Evolutionary conservation across 2,329 filamentous ascomycete genomes (phyloP), one percentile per base, ranked within the genome.

Genomic region (Akanthomyces lecanii): DNA sequence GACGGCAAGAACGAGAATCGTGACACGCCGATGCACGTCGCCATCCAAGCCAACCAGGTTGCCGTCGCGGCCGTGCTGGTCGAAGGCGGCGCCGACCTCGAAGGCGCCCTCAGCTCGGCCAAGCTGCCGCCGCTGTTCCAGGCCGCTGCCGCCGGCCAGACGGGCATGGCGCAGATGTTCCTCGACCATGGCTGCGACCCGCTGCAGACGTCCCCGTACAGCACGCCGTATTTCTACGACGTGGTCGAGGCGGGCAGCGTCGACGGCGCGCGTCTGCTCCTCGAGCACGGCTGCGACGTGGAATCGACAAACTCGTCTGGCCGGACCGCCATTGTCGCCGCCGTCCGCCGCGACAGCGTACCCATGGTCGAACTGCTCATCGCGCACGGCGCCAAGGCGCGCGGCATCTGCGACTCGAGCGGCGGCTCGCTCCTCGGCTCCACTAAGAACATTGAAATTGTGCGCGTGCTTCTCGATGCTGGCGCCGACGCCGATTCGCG

Each of bases 41-140:
- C 69, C 30, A 66, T 69, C 23, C 64, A 63, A 10, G 63, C 63
- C 18, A 58, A 68, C 50, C 65, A 67, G 40, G 28, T 61, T 5
- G 66, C 69, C 12, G 69, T 69, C 16, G 70, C 72, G 28, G 63
- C 67, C 7, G 65, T 70, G 18, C 69, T 74, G 16, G 30, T 74
- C 30, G 40, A 64, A 0, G 47, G 62, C 2, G 71, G 70, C n/a
- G 71, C 68, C 10, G 68, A 70, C 30, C 61, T 64, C 5, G 69
- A 66, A 18, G 58, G 56, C 44, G 48, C 52, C 25, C 47, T 12
- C 30, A 44, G 55, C 25, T 63, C 59, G 40, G 50, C 48, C 23
- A 48, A 54, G 11, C 73, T 53, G 18, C 66, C 68, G n/a, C 66
- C 68, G 18, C 59, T 70, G n/a, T 69, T 67, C 52, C 65, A 66